These are phyloP conservation scores for Penicillium bialowiezense DNA, from an alignment of 495 filamentous ascomycete genomes.

Conservation along the genomic window DNA sequence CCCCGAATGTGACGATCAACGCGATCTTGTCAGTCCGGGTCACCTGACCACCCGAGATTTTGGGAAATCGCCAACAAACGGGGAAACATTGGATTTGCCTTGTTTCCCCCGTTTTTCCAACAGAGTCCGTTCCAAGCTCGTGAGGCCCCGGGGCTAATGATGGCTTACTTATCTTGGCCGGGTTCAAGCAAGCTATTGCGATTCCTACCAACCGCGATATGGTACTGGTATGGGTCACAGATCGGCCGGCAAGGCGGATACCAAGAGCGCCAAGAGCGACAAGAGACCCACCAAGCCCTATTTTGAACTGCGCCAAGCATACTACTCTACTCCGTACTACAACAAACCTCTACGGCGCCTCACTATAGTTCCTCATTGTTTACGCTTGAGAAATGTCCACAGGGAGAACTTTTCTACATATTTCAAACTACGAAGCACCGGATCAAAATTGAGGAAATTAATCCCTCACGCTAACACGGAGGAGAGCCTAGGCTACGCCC, in stretches of 20 bases:
- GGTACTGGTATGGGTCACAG: background rate
- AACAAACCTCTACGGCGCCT: background rate
- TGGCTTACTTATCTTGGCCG: background rate
- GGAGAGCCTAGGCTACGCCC: background rate
- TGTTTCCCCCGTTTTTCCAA: too few species aligned
- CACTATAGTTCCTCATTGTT: background rate
- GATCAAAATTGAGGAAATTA: background rate
- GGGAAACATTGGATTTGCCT: too few species aligned
- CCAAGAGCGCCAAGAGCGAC: background rate
- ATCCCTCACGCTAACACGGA: background rate
- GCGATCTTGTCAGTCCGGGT: too few species aligned
- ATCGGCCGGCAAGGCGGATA: background rate
- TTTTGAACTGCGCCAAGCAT: background rate
- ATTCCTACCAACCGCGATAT: background rate
- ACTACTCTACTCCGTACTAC: background rate
- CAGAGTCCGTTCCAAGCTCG: too few species aligned
- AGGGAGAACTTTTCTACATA: background rate
- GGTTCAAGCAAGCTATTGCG: background rate
- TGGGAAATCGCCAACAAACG: too few species aligned
- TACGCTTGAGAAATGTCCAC: background rate
- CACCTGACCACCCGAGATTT: too few species aligned
- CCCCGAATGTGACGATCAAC: too few species aligned
- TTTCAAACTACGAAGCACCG: background rate
- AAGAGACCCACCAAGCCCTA: background rate
- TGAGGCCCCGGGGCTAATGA: constrained; percentile 4